Percentiles rank a stretch among this genome's conserved stretches.
Conservation (phyloP, 257 asterid genomes). For the Striga asiatica region DNA sequence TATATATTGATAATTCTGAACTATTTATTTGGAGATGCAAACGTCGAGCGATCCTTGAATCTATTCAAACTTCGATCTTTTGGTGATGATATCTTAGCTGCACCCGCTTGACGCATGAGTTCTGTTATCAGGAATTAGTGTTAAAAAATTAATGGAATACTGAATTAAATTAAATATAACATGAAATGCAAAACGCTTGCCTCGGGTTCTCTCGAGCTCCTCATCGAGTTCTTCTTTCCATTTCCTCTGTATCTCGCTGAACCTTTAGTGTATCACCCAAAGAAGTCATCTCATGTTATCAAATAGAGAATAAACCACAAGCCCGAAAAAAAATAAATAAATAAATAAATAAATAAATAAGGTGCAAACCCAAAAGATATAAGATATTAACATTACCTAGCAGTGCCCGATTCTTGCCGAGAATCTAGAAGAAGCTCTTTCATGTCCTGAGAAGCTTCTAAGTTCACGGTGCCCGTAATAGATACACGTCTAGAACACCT, state of each 20-base stretch:
- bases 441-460: constrained; percentile 34
- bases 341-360: constrained; percentile 17
- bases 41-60: constrained; percentile 34
- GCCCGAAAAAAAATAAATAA: not conserved
- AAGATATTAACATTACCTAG: constrained; percentile 25
- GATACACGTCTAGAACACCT: constrained; percentile 43
- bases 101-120: constrained; percentile 61
- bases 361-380: too few relatives aligned
- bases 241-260: constrained; percentile 50
- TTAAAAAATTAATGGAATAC: not conserved
- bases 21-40: constrained; percentile 46
- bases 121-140: constrained; percentile 30
- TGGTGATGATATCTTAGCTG: constrained; percentile 48
- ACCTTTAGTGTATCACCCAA: constrained; percentile 25
- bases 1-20: constrained; percentile 1
- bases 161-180: not conserved
- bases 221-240: constrained; percentile 89
- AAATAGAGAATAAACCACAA: constrained; percentile 8
- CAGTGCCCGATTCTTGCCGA: constrained; percentile 30
- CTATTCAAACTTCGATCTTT: constrained; percentile 37
- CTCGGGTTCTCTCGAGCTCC: constrained; percentile 65
- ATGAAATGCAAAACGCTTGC: constrained; percentile 21
- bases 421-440: constrained; percentile 32
- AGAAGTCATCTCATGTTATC: constrained; percentile 18
- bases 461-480: constrained; percentile 33